Evolutionary conservation across 495 filamentous ascomycete species (phyloP), one percentile per base, ranked within the genome.

Genomic region (Bombardia bombarda): DNA sequence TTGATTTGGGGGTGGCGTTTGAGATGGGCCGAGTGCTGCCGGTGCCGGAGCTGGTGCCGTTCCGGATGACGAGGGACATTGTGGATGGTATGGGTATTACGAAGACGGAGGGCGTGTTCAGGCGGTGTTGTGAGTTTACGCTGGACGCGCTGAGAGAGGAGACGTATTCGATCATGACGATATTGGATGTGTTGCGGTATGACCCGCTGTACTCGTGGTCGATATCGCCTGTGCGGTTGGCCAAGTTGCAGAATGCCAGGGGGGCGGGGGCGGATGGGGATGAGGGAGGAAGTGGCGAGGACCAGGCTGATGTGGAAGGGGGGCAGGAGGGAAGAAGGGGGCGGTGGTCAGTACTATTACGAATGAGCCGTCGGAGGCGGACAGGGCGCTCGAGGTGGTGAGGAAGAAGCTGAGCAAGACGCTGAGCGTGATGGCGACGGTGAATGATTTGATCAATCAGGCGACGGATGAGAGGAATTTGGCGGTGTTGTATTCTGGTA

Each of bases 31-130:
- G 90, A 16, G 78, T 98, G 9, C 70, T 98, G 0, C 92, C 89
- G 0, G 82, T 97, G 0, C 93, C 92, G 0, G 92, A 98, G 65
- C 81, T 94, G 0, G 90, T 98, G 0, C 92, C 92, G 0, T 98
- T 98, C 69, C 77, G 92, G 3, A 64, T 98, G 45, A 96, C 92
- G n/a, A 74, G 92, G 18, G 92, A 98, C 58, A 79, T 98, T 22
- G 87, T 97, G 10, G 93, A 97, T 57, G 92, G 87, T 17, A 96
- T 98, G 83, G 92, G 92, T 17, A 86, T 96, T 49, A 94, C 87
- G 24, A 84, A 84, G 52, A 95, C 89, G 0, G 92, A 98, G 65
- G 92, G 92, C 7, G 87, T 96, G 2, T 98, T 96, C 68, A 79
- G 90, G 9, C 76, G 92, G 18, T 98, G 93, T 62, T 98, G 93